Conservation (phyloP, 176 grass and related monocot genomes). For the Ampelocalamus luodianensis region DNA sequence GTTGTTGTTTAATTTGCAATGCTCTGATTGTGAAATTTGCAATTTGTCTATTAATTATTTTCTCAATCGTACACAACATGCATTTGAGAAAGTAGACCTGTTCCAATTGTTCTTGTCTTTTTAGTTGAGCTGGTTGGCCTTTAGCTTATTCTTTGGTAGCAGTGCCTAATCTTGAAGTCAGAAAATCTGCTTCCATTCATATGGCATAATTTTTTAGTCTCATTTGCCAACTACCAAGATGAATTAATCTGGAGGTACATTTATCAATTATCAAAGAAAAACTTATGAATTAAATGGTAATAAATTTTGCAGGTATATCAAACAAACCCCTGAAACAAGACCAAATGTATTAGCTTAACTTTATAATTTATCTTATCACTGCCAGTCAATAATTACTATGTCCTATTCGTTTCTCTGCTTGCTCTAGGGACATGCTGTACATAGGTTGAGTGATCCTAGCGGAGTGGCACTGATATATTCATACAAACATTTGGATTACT, state of each 20-base stretch:
- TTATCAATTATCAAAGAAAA: constrained; percentile 13
- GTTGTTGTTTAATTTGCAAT: too few relatives aligned
- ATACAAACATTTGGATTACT: background rate
- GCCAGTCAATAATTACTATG: background rate
- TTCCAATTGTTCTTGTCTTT: background rate
- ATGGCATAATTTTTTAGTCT: background rate
- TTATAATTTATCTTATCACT: background rate
- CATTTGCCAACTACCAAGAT: background rate
- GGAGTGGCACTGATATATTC: background rate
- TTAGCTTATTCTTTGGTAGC: background rate
- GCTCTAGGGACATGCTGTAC: background rate
- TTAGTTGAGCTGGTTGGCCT: background rate
- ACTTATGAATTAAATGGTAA: background rate
- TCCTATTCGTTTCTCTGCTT: background rate
- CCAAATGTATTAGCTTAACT: background rate
- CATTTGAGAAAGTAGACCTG: background rate
- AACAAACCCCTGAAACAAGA: constrained; percentile 1
- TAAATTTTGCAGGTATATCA: background rate
- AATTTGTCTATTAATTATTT: background rate
- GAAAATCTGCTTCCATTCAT: background rate
- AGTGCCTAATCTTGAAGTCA: background rate
- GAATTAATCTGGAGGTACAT: background rate
- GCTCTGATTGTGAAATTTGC: too few relatives aligned
- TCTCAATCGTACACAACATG: background rate
- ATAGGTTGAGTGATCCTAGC: background rate